A percentile compares a stretch with the other conserved stretches of the same genome.
These are phyloP conservation scores for Vitis rotundifolia DNA, from an alignment of 164 flowering plant genomes.

Conservation along the genomic window DNA sequence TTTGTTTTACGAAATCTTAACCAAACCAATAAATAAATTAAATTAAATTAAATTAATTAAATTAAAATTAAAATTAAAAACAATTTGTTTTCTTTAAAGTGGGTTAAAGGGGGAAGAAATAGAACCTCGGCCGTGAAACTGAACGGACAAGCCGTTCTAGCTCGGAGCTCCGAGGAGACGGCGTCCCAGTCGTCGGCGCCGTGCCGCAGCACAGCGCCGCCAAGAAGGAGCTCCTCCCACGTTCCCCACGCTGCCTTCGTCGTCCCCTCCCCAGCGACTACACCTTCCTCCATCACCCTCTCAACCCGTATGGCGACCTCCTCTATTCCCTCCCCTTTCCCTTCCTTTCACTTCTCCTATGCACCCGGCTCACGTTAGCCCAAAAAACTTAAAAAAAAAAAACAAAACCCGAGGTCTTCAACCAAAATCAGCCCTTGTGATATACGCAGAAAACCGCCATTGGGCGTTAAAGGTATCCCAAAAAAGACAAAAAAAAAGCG, in stretches of 20 bases:
- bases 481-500: too few relatives aligned
- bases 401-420: neutral
- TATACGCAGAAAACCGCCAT: neutral
- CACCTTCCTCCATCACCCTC: slow-evolving; percentile 12
- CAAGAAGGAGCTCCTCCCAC: slow-evolving; percentile 88
- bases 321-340: neutral
- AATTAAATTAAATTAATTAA: too few relatives aligned
- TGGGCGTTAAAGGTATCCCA: neutral
- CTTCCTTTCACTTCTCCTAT: neutral
- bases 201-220: slow-evolving; percentile 79
- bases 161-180: slow-evolving; percentile 78
- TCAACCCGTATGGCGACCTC: slow-evolving; percentile 24
- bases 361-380: slow-evolving; percentile 24
- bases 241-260: slow-evolving; percentile 64
- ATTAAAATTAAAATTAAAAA: neutral
- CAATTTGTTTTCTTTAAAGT: neutral
- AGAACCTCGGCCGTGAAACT: slow-evolving; percentile 69
- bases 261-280: slow-evolving; percentile 20
- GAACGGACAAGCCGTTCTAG: slow-evolving; percentile 47
- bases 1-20: too few relatives aligned
- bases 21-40: too few relatives aligned
- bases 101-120: neutral
- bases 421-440: too few relatives aligned
- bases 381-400: neutral
- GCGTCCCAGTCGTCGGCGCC: slow-evolving; percentile 72